Base-by-base conservation (phyloP, 805 yeast species). In the Candida montana region DNA sequence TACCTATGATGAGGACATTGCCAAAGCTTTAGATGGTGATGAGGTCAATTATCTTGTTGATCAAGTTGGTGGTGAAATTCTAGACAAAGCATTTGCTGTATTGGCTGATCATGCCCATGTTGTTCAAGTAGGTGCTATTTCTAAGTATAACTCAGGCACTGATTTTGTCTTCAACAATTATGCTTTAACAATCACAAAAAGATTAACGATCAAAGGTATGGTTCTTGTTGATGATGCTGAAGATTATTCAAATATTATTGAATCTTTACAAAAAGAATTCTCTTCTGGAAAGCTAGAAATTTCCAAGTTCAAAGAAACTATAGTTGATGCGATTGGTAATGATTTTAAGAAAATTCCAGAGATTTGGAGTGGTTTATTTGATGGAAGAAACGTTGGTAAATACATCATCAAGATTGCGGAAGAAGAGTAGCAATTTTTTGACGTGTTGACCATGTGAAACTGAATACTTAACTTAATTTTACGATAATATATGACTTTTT, bases 11-110 rank as follows among this genome's bases (percentile, higher is more conserved):
- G 53, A 58, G 28, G 60, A 68, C 33, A 61, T 70, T 28, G 47
- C 50, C 3, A 63, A 61, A 19, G 72, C 70, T 1, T 62, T 74
- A 27, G 78, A 74, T 30, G 71, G 63, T 11, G 69, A 74, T 42
- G 68, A 66, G 39, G 71, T 72, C 29, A 80, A 77, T 51, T 65
- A 69, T 31, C 79, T 71, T 58, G 76, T 67, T 47, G 88, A 81
- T 55, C 74, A 74, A 48, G 86, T 81, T 29, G 87, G 86, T 37
- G 87, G 86, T 32, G 65, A 68, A 39, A 67, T 74, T 18, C 64
- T 80, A 51, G 76, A 73, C 49, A 57, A 64, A 19, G 71, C 72
- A 39, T 53, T 69, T 44, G 44, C 45, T 11, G 41, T 53, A 36
- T 35, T 63, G 45, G 74, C 67, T 48, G 57, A 57, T 8, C 56